These are phyloP conservation scores for Gentiana dahurica DNA, from an alignment of 257 asterid genomes.

Conservation along the genomic window DNA sequence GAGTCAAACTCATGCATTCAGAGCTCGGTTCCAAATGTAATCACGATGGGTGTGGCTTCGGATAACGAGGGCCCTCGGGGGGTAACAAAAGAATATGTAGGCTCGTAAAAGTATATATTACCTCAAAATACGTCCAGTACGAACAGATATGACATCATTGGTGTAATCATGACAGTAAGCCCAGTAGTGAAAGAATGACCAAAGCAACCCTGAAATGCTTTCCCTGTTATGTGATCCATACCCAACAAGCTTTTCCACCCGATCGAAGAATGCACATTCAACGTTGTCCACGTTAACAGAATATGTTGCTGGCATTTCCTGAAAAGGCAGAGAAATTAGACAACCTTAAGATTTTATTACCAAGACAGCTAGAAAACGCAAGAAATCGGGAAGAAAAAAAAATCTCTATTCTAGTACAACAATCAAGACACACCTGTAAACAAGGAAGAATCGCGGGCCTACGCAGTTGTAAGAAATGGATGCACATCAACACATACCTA, in stretches of 20 bases:
- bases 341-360: neutral
- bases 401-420: neutral
- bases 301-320: constrained; percentile 70
- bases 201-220: constrained; percentile 50
- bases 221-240: constrained; percentile 65
- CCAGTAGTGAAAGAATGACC: constrained; percentile 92
- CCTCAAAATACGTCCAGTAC: constrained; percentile 73
- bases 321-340: constrained; percentile 8
- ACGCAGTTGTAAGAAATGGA: constrained; percentile 89
- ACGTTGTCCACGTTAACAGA: constrained; percentile 43
- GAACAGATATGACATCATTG: constrained; percentile 74
- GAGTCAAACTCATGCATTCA: too few species aligned
- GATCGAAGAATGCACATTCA: constrained; percentile 73
- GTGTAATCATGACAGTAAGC: constrained; percentile 89
- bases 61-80: too few species aligned
- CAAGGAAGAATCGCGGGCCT: constrained; percentile 95
- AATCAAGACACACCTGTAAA: constrained; percentile 55
- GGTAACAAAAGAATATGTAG: too few species aligned
- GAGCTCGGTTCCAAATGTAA: too few species aligned
- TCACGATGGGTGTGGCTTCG: too few species aligned
- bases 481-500: constrained; percentile 99
- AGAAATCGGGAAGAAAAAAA: too few species aligned
- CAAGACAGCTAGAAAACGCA: too few species aligned
- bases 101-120: constrained; percentile 11
- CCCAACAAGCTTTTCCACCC: constrained; percentile 57